Conservation (phyloP, 2,329 filamentous ascomycete genomes). For the Cladophialophora chaetospira region DNA sequence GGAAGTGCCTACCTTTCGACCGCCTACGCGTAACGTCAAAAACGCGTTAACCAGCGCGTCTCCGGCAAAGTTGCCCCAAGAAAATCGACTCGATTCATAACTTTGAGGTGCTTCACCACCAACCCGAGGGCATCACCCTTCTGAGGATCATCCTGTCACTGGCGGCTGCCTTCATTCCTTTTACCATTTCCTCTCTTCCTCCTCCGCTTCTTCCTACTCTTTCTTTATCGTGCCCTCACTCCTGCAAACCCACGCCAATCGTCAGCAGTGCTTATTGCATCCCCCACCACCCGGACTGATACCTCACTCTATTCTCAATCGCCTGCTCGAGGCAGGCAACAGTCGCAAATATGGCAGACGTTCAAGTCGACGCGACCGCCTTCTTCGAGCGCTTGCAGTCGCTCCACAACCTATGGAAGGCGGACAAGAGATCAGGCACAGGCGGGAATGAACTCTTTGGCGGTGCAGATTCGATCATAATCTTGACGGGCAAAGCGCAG, state of each 20-base stretch:
- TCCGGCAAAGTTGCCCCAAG: too few relatives aligned
- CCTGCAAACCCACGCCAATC: background rate
- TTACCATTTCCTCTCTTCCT: background rate
- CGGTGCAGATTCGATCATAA: constrained; percentile 81
- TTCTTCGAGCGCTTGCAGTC: constrained; percentile 92
- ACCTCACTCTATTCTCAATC: background rate
- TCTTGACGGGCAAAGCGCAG: constrained; percentile 94
- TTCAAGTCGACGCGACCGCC: constrained; percentile 89
- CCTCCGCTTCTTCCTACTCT: background rate
- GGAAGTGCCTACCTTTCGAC: too few relatives aligned
- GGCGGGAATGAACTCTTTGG: constrained; percentile 65
- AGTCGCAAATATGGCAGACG: constrained; percentile 63
- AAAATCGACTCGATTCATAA: too few relatives aligned
- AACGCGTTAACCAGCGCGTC: too few relatives aligned
- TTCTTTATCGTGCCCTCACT: background rate
- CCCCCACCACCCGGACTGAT: background rate
- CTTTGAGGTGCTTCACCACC: too few relatives aligned
- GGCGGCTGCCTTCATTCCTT: background rate
- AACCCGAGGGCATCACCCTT: too few relatives aligned
- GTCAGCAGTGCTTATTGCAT: background rate
- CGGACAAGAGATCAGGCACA: constrained; percentile 85
- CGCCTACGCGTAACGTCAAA: too few relatives aligned
- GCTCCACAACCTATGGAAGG: constrained; percentile 91
- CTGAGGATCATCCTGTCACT: too few relatives aligned
- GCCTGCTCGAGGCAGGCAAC: constrained; percentile 28